Evolutionary conservation across 495 filamentous ascomycete genomes (phyloP), one percentile per base, ranked within the genome.

Genomic region (Aspergillus olivimuriae): DNA sequence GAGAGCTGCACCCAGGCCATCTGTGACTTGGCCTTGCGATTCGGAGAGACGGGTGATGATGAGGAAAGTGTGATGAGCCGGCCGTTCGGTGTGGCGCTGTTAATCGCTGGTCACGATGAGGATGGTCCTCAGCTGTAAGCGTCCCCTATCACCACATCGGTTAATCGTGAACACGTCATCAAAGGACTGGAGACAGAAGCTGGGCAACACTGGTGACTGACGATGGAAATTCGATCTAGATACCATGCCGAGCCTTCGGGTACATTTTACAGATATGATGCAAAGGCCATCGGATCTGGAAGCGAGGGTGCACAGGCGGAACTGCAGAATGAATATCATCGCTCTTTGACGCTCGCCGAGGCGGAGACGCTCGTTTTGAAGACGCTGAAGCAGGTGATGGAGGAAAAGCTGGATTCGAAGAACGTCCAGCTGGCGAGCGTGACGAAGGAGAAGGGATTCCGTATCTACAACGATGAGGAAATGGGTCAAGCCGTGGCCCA

Each of bases 321-420:
- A 65, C 70, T 98, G 66, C 92, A 98, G 69, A 95, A 95, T 52
- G 92, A 96, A 66, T 98, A 94, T 60, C 92, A 98, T 72, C 95
- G 91, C 75, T 96, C 91, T 34, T 76, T 98, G 51, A 95, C 91
- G 40, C 84, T 98, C 47, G 70, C 76, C 36, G 92, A 98, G 63
- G 92, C 92, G 16, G 92, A 98, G 69, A 86, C 88, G 2, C 70
- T 98, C 52, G 94, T 97, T 23, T 73, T 98, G 52, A 96, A 96
- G 80, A 98, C 92, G 28, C 67, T 98, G 65, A 98, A 98, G 77
- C 92, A 98, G 72, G 92, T 98, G 41, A 98, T 98, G 92, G 92
- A 98, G 72, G 92, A 98, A 81, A 98, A 97, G 74, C 78, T 98
- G 41, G 92, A 98, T 62, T 75, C 86, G 32, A 97, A 97, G 78